A percentile compares a stretch with the other conserved stretches of the same genome.
Evolutionary conservation across 169 alveolate species (phyloP).

Genomic region (Eimeria praecox): DNA sequence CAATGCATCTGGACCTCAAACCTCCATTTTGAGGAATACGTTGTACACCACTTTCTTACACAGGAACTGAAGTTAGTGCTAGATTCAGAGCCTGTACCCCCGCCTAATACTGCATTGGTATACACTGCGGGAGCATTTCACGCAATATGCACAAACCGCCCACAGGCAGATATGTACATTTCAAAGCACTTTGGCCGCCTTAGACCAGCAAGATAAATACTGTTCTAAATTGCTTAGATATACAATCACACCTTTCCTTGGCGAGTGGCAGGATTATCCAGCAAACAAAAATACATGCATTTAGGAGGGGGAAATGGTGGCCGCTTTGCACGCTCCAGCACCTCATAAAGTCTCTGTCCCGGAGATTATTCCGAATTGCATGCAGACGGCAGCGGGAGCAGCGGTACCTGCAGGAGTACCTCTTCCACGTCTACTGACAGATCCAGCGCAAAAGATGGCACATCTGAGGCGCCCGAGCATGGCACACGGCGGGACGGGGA

Average conservation of each 20-base stretch:
- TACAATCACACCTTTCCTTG: neutral
- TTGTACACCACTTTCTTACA: neutral
- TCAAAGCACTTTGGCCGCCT: neutral
- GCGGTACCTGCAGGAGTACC: conserved; percentile 21
- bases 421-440: conserved; percentile 21
- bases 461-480: neutral
- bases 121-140: neutral
- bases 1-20: neutral
- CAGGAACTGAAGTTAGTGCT: neutral
- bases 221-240: neutral
- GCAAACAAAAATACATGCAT: neutral
- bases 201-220: neutral
- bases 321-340: neutral
- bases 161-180: neutral
- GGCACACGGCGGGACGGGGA: neutral
- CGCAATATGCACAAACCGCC: neutral
- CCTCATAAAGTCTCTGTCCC: neutral
- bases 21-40: neutral
- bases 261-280: neutral
- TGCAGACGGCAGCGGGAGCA: conserved; percentile 62
- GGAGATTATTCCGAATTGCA: neutral
- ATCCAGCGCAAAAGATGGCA: neutral
- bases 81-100: neutral
- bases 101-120: neutral
- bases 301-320: neutral